Conservation (phyloP, 129 eudicot genomes). For the Lonicera japonica region DNA sequence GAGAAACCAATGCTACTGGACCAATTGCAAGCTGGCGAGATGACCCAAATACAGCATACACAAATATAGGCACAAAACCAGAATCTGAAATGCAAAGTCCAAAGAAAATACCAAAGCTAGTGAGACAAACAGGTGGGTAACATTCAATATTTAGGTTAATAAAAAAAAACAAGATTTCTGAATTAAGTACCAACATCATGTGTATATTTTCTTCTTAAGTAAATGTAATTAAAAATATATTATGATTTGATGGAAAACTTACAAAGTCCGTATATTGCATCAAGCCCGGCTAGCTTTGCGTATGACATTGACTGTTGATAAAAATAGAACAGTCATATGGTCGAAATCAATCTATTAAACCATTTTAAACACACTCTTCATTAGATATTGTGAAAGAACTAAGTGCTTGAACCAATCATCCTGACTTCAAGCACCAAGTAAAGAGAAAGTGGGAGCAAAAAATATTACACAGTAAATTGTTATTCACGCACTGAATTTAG, state of each 20-base stretch:
- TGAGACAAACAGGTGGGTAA: background rate
- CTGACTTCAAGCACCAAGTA: too few species aligned
- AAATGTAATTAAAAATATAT: background rate
- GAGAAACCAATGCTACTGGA: slow-evolving; percentile 93
- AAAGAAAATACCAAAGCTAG: slow-evolving; percentile 14
- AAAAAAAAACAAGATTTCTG: too few species aligned
- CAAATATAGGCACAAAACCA: slow-evolving; percentile 87
- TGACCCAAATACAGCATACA: slow-evolving; percentile 87
- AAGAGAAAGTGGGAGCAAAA: background rate
- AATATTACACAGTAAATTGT: background rate
- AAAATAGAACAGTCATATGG: slow-evolving; percentile 19
- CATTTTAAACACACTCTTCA: background rate
- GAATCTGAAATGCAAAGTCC: slow-evolving; percentile 54
- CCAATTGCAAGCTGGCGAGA: slow-evolving; percentile 99
- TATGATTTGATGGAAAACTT: slow-evolving; percentile 25
- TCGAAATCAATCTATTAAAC: slow-evolving; percentile 11
- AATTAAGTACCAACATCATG: background rate
- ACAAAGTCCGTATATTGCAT: slow-evolving; percentile 95
- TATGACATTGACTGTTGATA: slow-evolving; percentile 83
- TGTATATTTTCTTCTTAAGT: background rate
- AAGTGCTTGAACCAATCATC: slow-evolving; percentile 1
- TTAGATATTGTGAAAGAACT: background rate
- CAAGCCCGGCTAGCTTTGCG: slow-evolving; percentile 96
- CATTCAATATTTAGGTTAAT: background rate
- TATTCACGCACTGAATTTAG: background rate